phyloP scores from a whole-genome alignment of 1,139 yeast species.

The Chernovozyma aurita region DNA sequence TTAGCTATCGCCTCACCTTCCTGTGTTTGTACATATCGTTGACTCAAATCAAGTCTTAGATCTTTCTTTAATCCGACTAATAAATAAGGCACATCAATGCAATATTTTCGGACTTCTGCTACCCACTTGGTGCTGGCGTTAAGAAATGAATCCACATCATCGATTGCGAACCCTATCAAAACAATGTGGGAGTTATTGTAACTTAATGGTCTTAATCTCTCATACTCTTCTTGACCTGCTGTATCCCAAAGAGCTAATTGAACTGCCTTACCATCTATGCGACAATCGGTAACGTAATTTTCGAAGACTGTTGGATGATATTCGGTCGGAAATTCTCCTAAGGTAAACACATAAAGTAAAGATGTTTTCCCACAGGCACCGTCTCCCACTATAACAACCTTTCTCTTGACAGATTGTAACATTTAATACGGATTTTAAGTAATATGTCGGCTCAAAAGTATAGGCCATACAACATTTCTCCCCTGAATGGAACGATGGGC shows the following conservation, averaged over 20 bases:
- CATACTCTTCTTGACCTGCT: constrained; percentile 93
- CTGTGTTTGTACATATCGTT: constrained; percentile 43
- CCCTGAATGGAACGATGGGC: too few relatives aligned
- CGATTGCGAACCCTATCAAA: constrained; percentile 66
- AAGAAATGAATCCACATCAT: constrained; percentile 63
- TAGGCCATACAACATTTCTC: too few relatives aligned
- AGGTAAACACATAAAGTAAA: constrained; percentile 80
- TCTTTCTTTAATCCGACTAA: constrained; percentile 72
- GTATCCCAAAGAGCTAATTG: constrained; percentile 94
- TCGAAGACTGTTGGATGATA: constrained; percentile 95
- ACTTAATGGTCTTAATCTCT: constrained; percentile 75
- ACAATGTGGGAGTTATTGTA: constrained; percentile 74
- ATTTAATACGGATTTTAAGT: too few relatives aligned
- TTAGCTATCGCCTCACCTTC: constrained; percentile 60
- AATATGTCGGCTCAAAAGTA: too few relatives aligned
- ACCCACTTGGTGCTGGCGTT: constrained; percentile 74
- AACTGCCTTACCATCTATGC: constrained; percentile 89
- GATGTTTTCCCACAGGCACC: constrained; percentile 97
- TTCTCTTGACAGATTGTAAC: constrained; percentile 47
- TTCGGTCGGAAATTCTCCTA: constrained; percentile 81
- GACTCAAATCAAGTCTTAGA: constrained; percentile 37
- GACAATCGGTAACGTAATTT: constrained; percentile 87
- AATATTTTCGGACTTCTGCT: constrained; percentile 60
- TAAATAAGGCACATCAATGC: constrained; percentile 63
- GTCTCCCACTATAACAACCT: constrained; percentile 89